Evolutionary conservation across 805 yeast genomes (phyloP).

Genomic region (Metschnikowia noctiluminum): DNA sequence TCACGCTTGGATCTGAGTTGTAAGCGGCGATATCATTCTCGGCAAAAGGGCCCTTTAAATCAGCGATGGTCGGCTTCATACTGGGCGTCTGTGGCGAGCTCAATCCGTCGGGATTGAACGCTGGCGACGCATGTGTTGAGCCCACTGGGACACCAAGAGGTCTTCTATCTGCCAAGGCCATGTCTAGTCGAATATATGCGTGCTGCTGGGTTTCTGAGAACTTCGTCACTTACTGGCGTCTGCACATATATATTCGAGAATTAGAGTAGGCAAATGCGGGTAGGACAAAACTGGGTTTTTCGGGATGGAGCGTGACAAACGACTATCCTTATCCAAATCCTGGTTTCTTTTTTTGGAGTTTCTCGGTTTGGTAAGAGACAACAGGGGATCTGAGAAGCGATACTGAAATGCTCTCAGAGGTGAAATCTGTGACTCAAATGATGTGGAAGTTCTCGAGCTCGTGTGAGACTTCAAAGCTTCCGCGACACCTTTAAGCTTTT

Average conservation of each 20-base stretch:
- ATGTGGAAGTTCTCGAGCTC: too few species aligned
- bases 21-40: conserved; percentile 8
- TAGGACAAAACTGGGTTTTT: too few species aligned
- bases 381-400: conserved; percentile 13
- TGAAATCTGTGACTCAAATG: too few species aligned
- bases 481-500: background rate
- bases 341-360: too few species aligned
- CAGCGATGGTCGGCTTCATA: conserved; percentile 16
- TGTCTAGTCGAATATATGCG: conserved; percentile 15
- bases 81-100: conserved; percentile 1
- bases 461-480: too few species aligned
- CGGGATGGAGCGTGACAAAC: too few species aligned
- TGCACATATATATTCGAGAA: background rate
- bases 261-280: background rate
- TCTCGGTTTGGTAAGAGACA: too few species aligned
- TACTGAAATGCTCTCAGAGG: conserved; percentile 19
- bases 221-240: background rate
- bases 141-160: conserved; percentile 54
- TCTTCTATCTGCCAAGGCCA: conserved; percentile 70
- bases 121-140: conserved; percentile 44
- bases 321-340: too few species aligned
- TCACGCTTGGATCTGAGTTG: conserved; percentile 13
- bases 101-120: conserved; percentile 30
- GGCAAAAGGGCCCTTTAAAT: conserved; percentile 16
- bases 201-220: background rate